Percentiles rank a stretch among this genome's conserved stretches.
These are phyloP conservation scores for Quaeritorhiza haematococci DNA, from an alignment of 371 early-diverging fungal genomes.

Conservation along the genomic window DNA sequence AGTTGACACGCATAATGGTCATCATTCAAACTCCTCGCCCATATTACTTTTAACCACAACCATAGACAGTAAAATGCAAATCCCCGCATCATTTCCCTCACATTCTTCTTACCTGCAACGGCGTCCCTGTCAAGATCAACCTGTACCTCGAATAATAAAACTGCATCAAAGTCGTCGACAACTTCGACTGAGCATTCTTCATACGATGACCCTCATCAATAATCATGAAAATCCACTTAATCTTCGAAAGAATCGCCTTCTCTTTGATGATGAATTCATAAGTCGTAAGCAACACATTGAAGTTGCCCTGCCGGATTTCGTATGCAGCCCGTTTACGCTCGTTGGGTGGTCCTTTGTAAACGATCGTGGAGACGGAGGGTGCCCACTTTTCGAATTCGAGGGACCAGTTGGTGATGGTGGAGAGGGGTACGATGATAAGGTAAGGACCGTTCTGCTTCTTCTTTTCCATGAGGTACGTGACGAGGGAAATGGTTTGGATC, in stretches of 20 bases:
- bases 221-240: slow-evolving; percentile 93
- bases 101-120: slow-evolving; percentile 70
- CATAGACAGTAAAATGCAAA: neutral
- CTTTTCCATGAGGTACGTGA: slow-evolving; percentile 87
- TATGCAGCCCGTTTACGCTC: slow-evolving; percentile 67
- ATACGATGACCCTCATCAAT: slow-evolving; percentile 99
- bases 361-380: slow-evolving; percentile 81
- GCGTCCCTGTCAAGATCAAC: slow-evolving; percentile 98
- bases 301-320: slow-evolving; percentile 70
- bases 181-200: slow-evolving; percentile 91
- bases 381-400: slow-evolving; percentile 98
- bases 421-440: slow-evolving; percentile 88
- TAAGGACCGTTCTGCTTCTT: slow-evolving; percentile 91
- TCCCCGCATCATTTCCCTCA: no score
- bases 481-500: slow-evolving; percentile 95
- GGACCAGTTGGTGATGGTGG: slow-evolving; percentile 96
- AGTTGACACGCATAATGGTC: slow-evolving; percentile 3
- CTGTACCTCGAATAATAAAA: slow-evolving; percentile 86
- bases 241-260: slow-evolving; percentile 71
- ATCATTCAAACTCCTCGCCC: neutral
- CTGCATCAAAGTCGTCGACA: slow-evolving; percentile 76
- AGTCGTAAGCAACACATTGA: slow-evolving; percentile 95
- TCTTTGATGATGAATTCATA: slow-evolving; percentile 98
- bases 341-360: slow-evolving; percentile 83
- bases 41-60: neutral